Conservation (phyloP, 495 filamentous ascomycete genomes). For the Bacidia gigantensis region DNA sequence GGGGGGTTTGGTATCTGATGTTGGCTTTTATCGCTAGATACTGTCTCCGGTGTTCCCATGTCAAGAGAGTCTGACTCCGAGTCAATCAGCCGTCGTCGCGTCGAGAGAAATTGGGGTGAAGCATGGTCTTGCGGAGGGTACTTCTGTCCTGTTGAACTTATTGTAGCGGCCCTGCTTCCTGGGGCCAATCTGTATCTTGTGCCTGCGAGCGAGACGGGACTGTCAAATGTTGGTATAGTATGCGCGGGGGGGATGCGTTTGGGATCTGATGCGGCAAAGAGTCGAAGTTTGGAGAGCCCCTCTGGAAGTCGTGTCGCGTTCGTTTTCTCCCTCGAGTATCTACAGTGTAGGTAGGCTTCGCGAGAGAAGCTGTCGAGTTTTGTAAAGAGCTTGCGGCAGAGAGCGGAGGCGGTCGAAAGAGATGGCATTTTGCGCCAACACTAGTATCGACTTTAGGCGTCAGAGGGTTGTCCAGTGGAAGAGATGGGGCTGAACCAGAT, state of each 20-base stretch:
- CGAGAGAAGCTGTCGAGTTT: conserved; percentile 39
- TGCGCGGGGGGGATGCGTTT: not conserved
- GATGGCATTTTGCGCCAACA: conserved; percentile 38
- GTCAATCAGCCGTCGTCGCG: conserved; percentile 26
- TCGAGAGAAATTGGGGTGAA: not conserved
- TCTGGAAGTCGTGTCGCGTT: conserved; percentile 20
- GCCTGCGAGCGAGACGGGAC: conserved; percentile 37
- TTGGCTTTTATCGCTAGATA: not conserved
- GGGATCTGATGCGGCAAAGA: not conserved
- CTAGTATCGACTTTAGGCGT: conserved; percentile 38
- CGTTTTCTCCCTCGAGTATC: conserved; percentile 28
- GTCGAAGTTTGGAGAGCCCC: conserved; percentile 4
- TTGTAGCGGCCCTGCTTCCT: conserved; percentile 48
- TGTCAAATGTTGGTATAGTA: conserved; percentile 9
- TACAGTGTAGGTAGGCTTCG: not conserved
- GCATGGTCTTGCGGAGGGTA: not conserved
- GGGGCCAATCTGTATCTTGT: conserved; percentile 46
- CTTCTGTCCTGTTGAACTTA: conserved; percentile 9
- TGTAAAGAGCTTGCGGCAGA: conserved; percentile 48
- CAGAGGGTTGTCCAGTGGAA: conserved; percentile 34
- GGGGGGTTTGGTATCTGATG: conserved; percentile 2
- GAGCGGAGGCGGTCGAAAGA: conserved; percentile 54
- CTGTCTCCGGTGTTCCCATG: conserved; percentile 19
- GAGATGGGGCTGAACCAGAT: not conserved
- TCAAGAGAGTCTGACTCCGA: too few species aligned